These are phyloP conservation scores for Leptodontidium sp. DNA, from an alignment of 2,329 filamentous ascomycete genomes.

Conservation along the genomic window DNA sequence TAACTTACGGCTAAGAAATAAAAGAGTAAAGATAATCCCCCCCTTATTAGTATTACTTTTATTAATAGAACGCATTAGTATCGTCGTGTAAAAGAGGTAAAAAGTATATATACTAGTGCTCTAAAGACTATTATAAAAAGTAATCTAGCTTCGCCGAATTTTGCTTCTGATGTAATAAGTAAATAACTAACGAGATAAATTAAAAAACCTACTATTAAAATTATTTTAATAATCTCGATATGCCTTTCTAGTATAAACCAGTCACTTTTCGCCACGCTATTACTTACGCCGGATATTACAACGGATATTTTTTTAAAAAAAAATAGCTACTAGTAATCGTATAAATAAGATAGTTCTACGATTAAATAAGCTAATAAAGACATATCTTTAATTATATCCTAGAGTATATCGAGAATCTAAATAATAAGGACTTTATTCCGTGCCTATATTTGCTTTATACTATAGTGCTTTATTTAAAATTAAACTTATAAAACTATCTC, in stretches of 20 bases:
- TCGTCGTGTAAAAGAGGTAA: conserved; percentile 26
- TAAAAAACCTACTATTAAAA: conserved; percentile 31
- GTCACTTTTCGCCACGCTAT: conserved; percentile 26
- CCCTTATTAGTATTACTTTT: conserved; percentile 42
- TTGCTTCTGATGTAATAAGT: conserved; percentile 29
- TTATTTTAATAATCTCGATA: conserved; percentile 32
- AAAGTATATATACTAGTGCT: conserved; percentile 29
- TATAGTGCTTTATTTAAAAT: conserved; percentile 29
- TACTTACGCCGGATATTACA: conserved; percentile 30
- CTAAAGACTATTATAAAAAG: conserved; percentile 28
- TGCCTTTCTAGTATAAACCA: conserved; percentile 29
- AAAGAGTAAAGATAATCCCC: too few species aligned
- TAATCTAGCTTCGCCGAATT: conserved; percentile 32
- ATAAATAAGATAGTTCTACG: conserved; percentile 10
- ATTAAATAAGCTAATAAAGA: conserved; percentile 24
- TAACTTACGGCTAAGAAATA: too few species aligned
- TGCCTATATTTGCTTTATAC: conserved; percentile 26
- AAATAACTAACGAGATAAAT: conserved; percentile 28
- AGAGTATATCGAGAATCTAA: conserved; percentile 25
- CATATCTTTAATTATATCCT: conserved; percentile 26
- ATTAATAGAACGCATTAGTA: conserved; percentile 26
- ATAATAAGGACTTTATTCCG: conserved; percentile 26
- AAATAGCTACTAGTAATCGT: conserved; percentile 18
- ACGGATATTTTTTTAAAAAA: conserved; percentile 20
- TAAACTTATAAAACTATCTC: conserved; percentile 28